phyloP scores from a whole-genome alignment of 148 eudicot genomes.

The Rhododendron molle region DNA sequence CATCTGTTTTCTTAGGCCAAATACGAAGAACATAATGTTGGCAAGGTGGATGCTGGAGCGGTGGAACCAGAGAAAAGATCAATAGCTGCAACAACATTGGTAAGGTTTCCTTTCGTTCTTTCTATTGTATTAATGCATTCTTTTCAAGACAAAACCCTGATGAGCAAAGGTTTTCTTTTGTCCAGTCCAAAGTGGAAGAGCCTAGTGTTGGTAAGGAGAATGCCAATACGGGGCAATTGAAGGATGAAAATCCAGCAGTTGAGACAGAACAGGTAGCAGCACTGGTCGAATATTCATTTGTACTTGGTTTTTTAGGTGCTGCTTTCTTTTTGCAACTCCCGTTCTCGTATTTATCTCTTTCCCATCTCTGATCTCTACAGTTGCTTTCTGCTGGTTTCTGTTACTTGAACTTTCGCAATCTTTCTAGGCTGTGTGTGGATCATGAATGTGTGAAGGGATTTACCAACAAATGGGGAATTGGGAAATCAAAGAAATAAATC shows the following conservation, averaged over 20 bases:
- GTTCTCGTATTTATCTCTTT: neutral
- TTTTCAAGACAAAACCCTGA: neutral
- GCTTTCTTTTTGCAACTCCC: neutral
- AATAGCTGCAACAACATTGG: neutral
- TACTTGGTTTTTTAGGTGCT: too few species aligned
- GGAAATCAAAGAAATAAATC: neutral
- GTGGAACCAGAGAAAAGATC: neutral
- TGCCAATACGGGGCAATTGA: neutral
- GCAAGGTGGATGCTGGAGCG: neutral
- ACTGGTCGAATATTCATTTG: neutral
- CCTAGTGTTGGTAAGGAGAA: neutral
- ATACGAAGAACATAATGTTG: neutral
- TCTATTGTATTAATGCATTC: neutral
- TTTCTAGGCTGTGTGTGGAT: neutral
- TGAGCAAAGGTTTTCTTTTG: too few species aligned
- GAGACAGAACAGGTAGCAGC: slow-evolving; percentile 2
- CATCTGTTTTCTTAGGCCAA: neutral
- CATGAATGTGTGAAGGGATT: neutral
- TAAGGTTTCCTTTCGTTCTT: neutral
- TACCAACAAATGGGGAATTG: neutral
- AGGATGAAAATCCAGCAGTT: slow-evolving; percentile 3
- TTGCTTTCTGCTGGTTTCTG: neutral
- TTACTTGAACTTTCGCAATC: neutral
- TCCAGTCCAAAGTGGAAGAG: neutral
- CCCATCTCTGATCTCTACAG: neutral